Base-by-base conservation (phyloP, 2,329 filamentous ascomycete genomes). In the Rugonectria rugulosa region DNA sequence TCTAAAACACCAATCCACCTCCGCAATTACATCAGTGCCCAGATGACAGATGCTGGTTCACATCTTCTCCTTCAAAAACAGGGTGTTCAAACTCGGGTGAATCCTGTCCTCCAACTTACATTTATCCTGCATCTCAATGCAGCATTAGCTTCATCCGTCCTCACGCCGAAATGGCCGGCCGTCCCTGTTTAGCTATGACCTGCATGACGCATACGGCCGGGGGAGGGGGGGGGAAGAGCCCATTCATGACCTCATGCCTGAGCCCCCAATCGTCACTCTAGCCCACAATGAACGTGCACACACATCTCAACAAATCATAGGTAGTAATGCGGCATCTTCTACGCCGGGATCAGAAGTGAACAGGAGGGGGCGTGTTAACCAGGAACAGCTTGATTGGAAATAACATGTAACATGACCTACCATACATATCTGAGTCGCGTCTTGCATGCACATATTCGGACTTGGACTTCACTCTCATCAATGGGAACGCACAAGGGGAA, bases 211-310 rank as follows among this genome's bases (percentile, higher is more conserved):
- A 62, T 43, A 38, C 20, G 14, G 27, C 42, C 58, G 65, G 62
- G 64, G 64, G 46, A 29, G n/a, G n/a, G n/a, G n/a, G n/a, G n/a
- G n/a, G n/a, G n/a, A n/a, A n/a, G n/a, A n/a, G 41, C 44, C 61
- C 53, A 27, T 36, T 42, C 53, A 67, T 67, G 64, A 67, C 64
- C 64, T 67, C 64, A 66, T 66, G 19, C 36, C 41, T 49, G 47
- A 45, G 23, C 21, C n/a, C n/a, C n/a, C 24, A 53, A 60, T 64
- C 61, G 24, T 57, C 61, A 48, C 45, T 44, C 36, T 55, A 55
- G 44, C 43, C 49, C 53, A 36, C 49, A 52, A 55, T 45, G 46
- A 40, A 53, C n/a, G n/a, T n/a, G n/a, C 27, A 45, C 11, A 12
- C 7, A 32, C 53, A 51, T 47, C 44, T 45, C 31, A 45, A 48